A percentile compares a stretch with the other conserved stretches of the same genome.
Evolutionary conservation across 257 asterid species (phyloP).

Genomic region (Coffea eugenioides): DNA sequence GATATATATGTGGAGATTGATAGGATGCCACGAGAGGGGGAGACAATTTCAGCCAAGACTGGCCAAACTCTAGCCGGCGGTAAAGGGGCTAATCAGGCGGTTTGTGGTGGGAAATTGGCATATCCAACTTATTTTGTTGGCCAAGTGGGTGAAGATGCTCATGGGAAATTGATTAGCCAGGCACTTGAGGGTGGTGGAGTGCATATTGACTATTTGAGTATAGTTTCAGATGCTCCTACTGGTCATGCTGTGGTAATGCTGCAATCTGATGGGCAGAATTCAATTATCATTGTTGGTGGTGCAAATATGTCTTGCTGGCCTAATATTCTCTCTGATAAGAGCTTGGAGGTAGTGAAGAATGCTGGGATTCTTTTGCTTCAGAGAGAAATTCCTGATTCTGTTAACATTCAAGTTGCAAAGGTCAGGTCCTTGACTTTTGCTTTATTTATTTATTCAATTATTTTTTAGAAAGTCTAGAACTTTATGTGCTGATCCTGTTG

Average conservation of each 20-base stretch:
- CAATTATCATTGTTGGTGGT: conserved; percentile 87
- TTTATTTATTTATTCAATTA: no score
- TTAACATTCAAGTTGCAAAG: conserved; percentile 88
- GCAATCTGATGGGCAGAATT: conserved; percentile 81
- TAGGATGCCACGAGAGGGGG: conserved; percentile 78
- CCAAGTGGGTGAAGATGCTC: conserved; percentile 86
- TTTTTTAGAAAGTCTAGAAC: not conserved
- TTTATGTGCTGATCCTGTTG: conserved; percentile 4
- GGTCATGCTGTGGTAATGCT: conserved; percentile 98
- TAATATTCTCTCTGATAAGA: conserved; percentile 46
- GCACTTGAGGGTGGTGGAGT: conserved; percentile 75
- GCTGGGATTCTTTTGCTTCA: conserved; percentile 95
- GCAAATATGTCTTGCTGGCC: conserved; percentile 94
- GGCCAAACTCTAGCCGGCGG: conserved; percentile 92
- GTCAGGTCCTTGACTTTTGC: conserved; percentile 37
- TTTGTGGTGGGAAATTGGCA: conserved; percentile 64
- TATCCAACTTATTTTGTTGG: conserved; percentile 86
- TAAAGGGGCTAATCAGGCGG: conserved; percentile 97
- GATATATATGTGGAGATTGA: conserved; percentile 89
- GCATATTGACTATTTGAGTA: conserved; percentile 48
- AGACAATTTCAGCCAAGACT: conserved; percentile 74
- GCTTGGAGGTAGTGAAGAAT: conserved; percentile 55
- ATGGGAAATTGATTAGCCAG: conserved; percentile 70
- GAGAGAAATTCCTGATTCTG: conserved; percentile 93
- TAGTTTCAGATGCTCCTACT: conserved; percentile 64